Evolutionary conservation across 768 basidiomycete species (phyloP).

Genomic region (Russula ochroleuca): DNA sequence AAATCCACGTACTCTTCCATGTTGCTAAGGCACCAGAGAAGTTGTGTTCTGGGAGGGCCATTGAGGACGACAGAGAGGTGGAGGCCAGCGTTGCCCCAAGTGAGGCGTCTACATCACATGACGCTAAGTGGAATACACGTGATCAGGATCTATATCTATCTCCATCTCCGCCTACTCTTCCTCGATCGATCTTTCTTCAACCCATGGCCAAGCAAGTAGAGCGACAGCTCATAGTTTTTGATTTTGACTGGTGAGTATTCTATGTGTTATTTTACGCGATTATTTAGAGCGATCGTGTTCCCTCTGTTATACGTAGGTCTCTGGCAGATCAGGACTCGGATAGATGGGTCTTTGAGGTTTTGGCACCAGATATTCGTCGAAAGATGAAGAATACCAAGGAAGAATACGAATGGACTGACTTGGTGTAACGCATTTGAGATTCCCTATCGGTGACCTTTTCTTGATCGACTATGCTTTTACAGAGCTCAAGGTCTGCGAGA

Average conservation of each 20-base stretch:
- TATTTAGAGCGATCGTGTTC: slow-evolving; percentile 4
- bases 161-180: background rate
- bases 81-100: background rate
- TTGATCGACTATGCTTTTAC: slow-evolving; percentile 10
- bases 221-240: slow-evolving; percentile 82
- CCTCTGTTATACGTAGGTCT: slow-evolving; percentile 48
- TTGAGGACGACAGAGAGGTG: background rate
- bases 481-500: slow-evolving; percentile 71
- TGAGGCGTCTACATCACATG: slow-evolving; percentile 11
- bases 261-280: background rate
- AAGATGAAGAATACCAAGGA: slow-evolving; percentile 66
- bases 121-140: background rate
- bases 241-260: slow-evolving; percentile 83
- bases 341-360: slow-evolving; percentile 86
- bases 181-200: background rate
- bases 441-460: background rate
- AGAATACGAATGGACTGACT: slow-evolving; percentile 85
- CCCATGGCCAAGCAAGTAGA: slow-evolving; percentile 31
- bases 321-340: slow-evolving; percentile 96
- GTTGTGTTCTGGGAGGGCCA: slow-evolving; percentile 55
- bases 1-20: slow-evolving; percentile 67
- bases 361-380: slow-evolving; percentile 78
- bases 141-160: background rate
- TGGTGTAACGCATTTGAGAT: slow-evolving; percentile 61
- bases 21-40: slow-evolving; percentile 89